Base-by-base conservation (phyloP, 495 filamentous ascomycete species). In the Aspergillus steynii region DNA sequence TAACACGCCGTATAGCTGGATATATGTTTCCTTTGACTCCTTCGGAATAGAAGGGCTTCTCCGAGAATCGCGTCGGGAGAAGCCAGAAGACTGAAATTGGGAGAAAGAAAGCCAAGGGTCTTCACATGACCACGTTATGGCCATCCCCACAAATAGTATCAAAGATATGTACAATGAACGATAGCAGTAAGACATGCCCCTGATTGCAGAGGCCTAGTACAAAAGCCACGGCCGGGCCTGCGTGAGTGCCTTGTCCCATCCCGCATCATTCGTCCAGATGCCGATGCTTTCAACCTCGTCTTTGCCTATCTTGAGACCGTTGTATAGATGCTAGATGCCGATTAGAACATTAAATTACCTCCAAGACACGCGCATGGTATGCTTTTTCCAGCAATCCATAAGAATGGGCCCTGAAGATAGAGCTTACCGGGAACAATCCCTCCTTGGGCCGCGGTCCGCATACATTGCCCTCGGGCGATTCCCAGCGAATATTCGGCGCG, bases 341-440 rank as follows among this genome's bases (percentile, higher is more conserved):
- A 6, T 51, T 14, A 34, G 31, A 49, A 8, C 4, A 29, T 27
- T 4, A 29, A 10, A 5, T 4, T 8, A 37, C 1, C 1, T 32
- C 7, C 31, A 32, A 7, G 31, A 32, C 31, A 32, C 0, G 20
- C 20, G 20, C 20, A 20, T 20, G 20, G 20, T 20, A 20, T 20
- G 20, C 20, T 20, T 20, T 0, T 20, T 20, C 20, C 20, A 20
- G 0, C 20, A 32, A 42, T 15, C 42, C 2, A n/a, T 15, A 56
- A 26, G 26, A 62, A 34, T 27, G 47, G 28, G 15, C 5, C 32
- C 12, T 5, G 55, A 5, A 34, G 14, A 12, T 25, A 12, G 34
- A 29, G 68, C 76, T 70, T 56, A 80, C 78, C 25, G 78, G 78
- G 64, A 81, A 81, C 56, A 81, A 68, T 50, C 77, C 78, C 56